Percentiles rank a stretch among this genome's conserved stretches.
Conservation (phyloP, 2,329 filamentous ascomycete genomes). For the Phialemoniopsis sp. region DNA sequence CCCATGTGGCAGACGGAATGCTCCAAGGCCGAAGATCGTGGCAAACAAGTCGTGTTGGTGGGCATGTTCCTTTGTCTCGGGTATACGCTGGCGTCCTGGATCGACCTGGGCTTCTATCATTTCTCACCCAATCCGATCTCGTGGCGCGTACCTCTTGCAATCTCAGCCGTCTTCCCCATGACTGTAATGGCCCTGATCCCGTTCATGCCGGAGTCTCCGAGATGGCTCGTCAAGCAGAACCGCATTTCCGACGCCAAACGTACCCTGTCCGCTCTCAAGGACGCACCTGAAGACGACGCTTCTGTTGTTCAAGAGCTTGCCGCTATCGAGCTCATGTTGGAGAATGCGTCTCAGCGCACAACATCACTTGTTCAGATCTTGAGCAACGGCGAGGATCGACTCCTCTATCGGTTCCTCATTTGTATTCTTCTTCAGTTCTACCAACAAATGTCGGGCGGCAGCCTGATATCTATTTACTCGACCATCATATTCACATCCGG, state of each 20-base stretch:
- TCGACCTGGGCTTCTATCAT: slow-evolving; percentile 8
- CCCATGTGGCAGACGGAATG: slow-evolving; percentile 18
- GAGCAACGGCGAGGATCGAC: no score
- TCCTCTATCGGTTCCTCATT: slow-evolving; percentile 20
- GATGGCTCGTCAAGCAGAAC: slow-evolving; percentile 72
- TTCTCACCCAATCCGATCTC: slow-evolving; percentile 3
- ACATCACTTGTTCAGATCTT: no score
- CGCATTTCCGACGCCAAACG: slow-evolving; percentile 52
- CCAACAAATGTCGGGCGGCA: slow-evolving; percentile 31
- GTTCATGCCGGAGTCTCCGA: slow-evolving; percentile 81
- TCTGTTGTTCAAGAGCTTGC: no score
- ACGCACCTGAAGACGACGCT: no score
- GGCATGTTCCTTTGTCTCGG: slow-evolving; percentile 10
- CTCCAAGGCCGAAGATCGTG: slow-evolving; percentile 12
- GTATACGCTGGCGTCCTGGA: slow-evolving; percentile 8
- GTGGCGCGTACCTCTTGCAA: slow-evolving; percentile 26
- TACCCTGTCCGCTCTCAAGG: slow-evolving; percentile 37
- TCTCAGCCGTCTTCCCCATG: slow-evolving; percentile 33
- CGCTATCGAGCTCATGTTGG: no score
- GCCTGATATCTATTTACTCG: slow-evolving; percentile 42
- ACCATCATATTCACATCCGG: slow-evolving; percentile 34
- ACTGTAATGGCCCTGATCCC: slow-evolving; percentile 29
- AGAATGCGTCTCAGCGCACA: no score
- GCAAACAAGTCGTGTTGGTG: slow-evolving; percentile 15
- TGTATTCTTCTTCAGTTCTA: slow-evolving; percentile 25